Base-by-base conservation (phyloP, 345 rosid species). In the Salix suchowensis region DNA sequence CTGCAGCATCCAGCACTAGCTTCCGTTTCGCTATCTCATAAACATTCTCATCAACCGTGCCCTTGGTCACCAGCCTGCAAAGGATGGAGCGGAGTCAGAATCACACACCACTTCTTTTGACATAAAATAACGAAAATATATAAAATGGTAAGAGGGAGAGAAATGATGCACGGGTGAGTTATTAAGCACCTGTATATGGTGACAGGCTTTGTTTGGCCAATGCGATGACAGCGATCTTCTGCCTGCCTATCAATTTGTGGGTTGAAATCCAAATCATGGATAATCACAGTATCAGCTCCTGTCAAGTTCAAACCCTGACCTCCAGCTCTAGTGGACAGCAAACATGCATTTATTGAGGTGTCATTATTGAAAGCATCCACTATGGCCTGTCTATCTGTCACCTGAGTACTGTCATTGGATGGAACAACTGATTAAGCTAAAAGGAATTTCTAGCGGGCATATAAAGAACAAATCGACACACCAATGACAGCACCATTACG, bases 171-270 rank as follows among this genome's bases (percentile, higher is more conserved):
- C 14, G 24, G 52, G 16, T 23, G 23, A 21, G 26, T 66, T 23
- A 26, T 65, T 74, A 65, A 37, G 44, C n/a, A 94, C 98, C 97
- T 94, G 87, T 92, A 91, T 76, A 96, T 86, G 46, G 97, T 93
- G 37, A 96, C 97, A 16, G 97, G 94, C 84, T 85, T 94, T 11
- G 91, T 92, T 86, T 96, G 97, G 82, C 99, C 99, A 68, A 96
- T 92, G 66, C 95, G 91, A 83, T 94, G 99, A 75, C 98, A 96
- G 13, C 97, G 88, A 83, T 94, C 98, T 88, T 92, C 98, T 62
- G 97, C 99, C 80, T 92, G 98, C 26, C 98, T 84, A 65, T 96
- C 98, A 75, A 96, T 96, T 82, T 96, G 98, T 34, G 97, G 99
- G 77, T 96, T 96, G 81, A 94, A 96, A 88, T 92, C 98, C 98